Evolutionary conservation across 257 asterid genomes (phyloP).

Genomic region (Linaria vulgaris): DNA sequence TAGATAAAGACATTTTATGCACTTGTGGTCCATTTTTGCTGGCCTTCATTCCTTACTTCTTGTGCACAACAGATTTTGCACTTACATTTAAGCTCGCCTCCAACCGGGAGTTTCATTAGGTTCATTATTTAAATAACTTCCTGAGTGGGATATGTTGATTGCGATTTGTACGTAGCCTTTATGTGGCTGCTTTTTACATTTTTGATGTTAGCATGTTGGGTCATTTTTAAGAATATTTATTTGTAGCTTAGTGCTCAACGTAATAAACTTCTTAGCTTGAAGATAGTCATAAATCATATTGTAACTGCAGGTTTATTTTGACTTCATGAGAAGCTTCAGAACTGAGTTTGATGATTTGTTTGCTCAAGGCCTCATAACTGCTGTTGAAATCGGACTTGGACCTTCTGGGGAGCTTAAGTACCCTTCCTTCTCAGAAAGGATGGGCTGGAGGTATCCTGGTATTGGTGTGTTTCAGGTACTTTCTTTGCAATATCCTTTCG

Average conservation of each 20-base stretch:
- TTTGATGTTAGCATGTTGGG: conserved; percentile 6
- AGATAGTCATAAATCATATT: conserved; percentile 13
- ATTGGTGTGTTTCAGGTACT: conserved; percentile 86
- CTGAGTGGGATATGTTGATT: conserved; percentile 6
- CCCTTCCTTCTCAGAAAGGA: conserved; percentile 72
- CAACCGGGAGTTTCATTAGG: background rate
- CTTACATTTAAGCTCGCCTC: no score
- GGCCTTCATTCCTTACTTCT: background rate
- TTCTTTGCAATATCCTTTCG: conserved; percentile 14
- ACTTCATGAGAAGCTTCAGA: conserved; percentile 80
- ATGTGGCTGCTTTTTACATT: conserved; percentile 1
- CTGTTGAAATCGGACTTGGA: conserved; percentile 74
- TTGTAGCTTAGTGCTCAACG: background rate
- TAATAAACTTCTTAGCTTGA: conserved; percentile 9
- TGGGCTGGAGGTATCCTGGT: conserved; percentile 89
- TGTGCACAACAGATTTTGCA: no score
- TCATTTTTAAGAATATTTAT: background rate
- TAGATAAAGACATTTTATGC: background rate
- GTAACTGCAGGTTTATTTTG: conserved; percentile 65
- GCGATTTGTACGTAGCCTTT: conserved; percentile 3
- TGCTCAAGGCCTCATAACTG: conserved; percentile 60
- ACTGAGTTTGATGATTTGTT: conserved; percentile 69
- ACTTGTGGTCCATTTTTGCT: background rate
- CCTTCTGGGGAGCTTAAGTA: conserved; percentile 73
- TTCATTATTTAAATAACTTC: conserved; percentile 8